Conservation (phyloP, 441 rosid genomes). For the Raphanus hybrid region DNA sequence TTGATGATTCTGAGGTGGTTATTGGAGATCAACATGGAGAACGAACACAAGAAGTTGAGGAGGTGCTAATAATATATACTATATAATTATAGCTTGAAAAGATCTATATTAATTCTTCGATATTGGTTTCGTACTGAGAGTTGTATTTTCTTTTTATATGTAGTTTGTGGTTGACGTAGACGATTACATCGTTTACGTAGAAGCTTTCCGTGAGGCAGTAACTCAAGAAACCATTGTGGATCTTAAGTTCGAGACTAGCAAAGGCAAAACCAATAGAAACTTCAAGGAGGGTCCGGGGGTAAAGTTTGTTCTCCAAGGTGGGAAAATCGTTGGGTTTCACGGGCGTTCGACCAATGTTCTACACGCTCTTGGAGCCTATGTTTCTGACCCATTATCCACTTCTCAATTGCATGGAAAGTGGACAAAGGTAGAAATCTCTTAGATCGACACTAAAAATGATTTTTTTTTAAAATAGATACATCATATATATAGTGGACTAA, state of each 20-base stretch:
- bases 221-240: slow-evolving; percentile 12
- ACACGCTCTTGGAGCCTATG: slow-evolving; percentile 25
- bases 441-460: no score
- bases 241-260: slow-evolving; percentile 24
- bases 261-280: slow-evolving; percentile 18
- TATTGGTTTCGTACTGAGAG: neutral
- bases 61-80: slow-evolving; percentile 14
- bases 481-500: no score
- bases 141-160: neutral
- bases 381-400: neutral
- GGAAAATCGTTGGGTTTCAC: slow-evolving; percentile 33
- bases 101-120: neutral
- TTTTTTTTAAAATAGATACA: no score
- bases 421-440: slow-evolving; percentile 10
- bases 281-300: neutral
- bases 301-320: slow-evolving; percentile 34
- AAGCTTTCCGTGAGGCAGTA: slow-evolving; percentile 13
- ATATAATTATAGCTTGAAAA: neutral
- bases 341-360: slow-evolving; percentile 32
- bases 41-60: neutral
- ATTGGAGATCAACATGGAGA: slow-evolving; percentile 31
- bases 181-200: slow-evolving; percentile 33
- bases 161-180: slow-evolving; percentile 35
- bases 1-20: neutral
- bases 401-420: neutral